Percentiles rank a stretch among this genome's conserved stretches.
These are phyloP conservation scores for Backusella macrospora DNA, from an alignment of 192 early-diverging fungal genomes.

Conservation along the genomic window DNA sequence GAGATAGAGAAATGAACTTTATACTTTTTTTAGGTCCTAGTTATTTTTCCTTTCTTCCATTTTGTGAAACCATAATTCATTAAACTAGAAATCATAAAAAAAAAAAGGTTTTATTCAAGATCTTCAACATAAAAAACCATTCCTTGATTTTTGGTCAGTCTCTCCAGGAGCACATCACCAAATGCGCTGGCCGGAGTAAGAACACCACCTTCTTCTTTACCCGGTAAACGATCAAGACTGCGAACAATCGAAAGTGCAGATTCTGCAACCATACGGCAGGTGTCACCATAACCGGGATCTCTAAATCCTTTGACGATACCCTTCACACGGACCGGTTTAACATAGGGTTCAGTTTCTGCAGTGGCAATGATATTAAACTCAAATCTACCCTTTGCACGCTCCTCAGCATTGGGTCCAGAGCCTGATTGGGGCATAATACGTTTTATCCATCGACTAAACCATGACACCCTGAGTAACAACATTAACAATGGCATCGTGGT, in stretches of 20 bases:
- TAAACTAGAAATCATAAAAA: background rate
- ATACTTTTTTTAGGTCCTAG: too few relatives aligned
- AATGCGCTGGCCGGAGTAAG: constrained; percentile 79
- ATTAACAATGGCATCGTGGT: constrained; percentile 39
- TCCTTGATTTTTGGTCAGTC: constrained; percentile 61
- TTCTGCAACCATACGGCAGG: constrained; percentile 76
- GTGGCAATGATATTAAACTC: constrained; percentile 52
- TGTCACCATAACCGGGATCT: constrained; percentile 88
- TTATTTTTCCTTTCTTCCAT: background rate
- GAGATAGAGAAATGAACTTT: background rate
- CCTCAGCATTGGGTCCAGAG: constrained; percentile 65
- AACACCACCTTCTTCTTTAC: constrained; percentile 64
- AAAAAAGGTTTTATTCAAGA: background rate
- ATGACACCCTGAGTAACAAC: constrained; percentile 47
- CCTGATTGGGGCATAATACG: constrained; percentile 67
- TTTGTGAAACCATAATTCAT: constrained; percentile 10
- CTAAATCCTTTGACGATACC: constrained; percentile 51
- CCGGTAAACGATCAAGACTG: constrained; percentile 52
- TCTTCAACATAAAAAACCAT: constrained; percentile 36
- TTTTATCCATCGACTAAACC: constrained; percentile 49
- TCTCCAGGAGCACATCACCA: constrained; percentile 67
- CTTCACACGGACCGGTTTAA: constrained; percentile 42
- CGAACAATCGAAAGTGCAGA: constrained; percentile 74
- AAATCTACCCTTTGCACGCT: constrained; percentile 54
- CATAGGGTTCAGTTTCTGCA: constrained; percentile 48